phyloP scores from a whole-genome alignment of 768 basidiomycete genomes.

The Rhizopogon vinicolor region DNA sequence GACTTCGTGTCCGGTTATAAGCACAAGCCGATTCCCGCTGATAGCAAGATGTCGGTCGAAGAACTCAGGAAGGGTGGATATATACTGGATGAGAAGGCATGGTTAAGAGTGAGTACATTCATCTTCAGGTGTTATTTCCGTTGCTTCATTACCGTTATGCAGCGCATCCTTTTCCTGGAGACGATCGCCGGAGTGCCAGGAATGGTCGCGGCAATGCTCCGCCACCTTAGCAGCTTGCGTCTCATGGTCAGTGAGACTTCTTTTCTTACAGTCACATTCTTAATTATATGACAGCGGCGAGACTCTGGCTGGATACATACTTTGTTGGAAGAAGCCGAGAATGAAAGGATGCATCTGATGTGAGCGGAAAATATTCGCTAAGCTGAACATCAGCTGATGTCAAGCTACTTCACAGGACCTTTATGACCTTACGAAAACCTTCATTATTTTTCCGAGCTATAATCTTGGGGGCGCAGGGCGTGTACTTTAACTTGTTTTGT shows the following conservation, averaged over 20 bases:
- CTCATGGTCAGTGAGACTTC: conserved; percentile 58
- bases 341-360: conserved; percentile 96
- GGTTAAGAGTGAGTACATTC: conserved; percentile 57
- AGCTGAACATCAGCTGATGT: conserved; percentile 6
- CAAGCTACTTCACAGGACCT: conserved; percentile 57
- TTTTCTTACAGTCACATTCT: conserved; percentile 5
- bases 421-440: conserved; percentile 88
- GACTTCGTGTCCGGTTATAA: conserved; percentile 87
- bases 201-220: conserved; percentile 86
- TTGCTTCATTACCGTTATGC: conserved; percentile 2
- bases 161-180: conserved; percentile 72
- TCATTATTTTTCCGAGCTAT: conserved; percentile 75
- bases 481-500: conserved; percentile 89
- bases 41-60: conserved; percentile 59
- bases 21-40: conserved; percentile 58
- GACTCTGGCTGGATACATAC: conserved; percentile 87
- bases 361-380: conserved; percentile 27
- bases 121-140: conserved; percentile 23
- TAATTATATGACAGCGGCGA: conserved; percentile 31
- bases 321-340: conserved; percentile 90
- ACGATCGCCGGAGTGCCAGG: conserved; percentile 93
- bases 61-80: conserved; percentile 75
- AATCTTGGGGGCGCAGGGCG: conserved; percentile 88
- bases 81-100: conserved; percentile 67
- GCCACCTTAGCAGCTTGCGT: conserved; percentile 86